Evolutionary conservation across 108 stramenopile genomes (phyloP), one percentile per base, ranked within the genome.

Genomic region (Fragilaria radians): DNA sequence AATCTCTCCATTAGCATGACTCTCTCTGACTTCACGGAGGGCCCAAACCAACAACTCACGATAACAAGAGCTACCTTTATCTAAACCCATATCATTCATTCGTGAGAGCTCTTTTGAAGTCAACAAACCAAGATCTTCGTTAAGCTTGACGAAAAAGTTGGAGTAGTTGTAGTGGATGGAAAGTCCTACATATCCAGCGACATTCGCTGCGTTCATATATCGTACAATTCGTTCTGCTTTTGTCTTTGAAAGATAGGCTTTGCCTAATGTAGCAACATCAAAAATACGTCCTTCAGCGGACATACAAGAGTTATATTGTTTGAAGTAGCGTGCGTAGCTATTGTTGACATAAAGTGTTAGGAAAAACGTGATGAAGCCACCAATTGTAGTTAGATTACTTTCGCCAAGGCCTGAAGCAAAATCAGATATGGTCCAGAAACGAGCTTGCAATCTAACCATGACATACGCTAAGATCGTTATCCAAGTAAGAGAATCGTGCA

Each of bases 141-240:
- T 73, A 46, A 72, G 54, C 19, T 64, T 61, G 28, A 66, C 54
- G 34, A 82, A 72, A 32, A 72, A 76, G 30, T 69, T 58, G 3
- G 14, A 22, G 26, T 50, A 57, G 21, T 19, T 34, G 45, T 77
- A 74, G 22, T 51, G 30, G 2, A 32, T 54, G 30, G 55, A 66
- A 50, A 77, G 52, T n/a, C 79, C 79, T 5, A 73, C 65, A 54
- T 74, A 81, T 36, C 67, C 70, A 51, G 72, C 61, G 3, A 70
- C 65, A 28, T 81, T 73, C 3, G 80, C 76, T 4, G 76, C 76
- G 48, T 81, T 81, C 66, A 81, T 55, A 42, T 70, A 66, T 1
- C 76, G 68, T 19, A 75, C 66, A n/a, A 81, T 25, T 14, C 66
- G 56, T 3, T 56, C 19, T 0, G 76, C 80, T 0, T 52, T 5